Base-by-base conservation (phyloP, 2,329 filamentous ascomycete species). In the Arthrobotrys sinensis region DNA sequence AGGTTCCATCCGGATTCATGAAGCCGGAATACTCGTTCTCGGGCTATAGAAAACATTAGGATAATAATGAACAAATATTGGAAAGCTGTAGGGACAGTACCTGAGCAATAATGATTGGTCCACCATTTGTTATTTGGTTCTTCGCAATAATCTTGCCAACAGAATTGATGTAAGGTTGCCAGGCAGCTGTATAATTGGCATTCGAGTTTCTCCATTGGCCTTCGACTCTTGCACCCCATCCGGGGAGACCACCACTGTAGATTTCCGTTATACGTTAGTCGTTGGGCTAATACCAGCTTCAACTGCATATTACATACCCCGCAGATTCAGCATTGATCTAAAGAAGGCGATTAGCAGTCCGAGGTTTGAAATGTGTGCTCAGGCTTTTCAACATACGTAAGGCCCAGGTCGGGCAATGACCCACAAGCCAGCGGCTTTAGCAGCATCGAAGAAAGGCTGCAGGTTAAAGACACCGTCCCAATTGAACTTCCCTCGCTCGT, bases 41-140 rank as follows among this genome's bases (percentile, higher is more conserved):
- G 0, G 92, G 91, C 66, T 76, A 38, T 11, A 24, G 14, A 40
- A 28, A 60, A 60, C 6, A n/a, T 40, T 14, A 60, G 36, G 4
- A 57, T 12, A n/a, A 40, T 19, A 24, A 12, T 10, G 1, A 24
- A 24, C 19, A 12, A 38, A 21, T 6, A 7, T 57, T 21, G 4
- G 2, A 21, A 48, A 38, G 0, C n/a, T n/a, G 7, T 10, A 38
- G 21, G 16, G 46, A 12, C 21, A 34, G 10, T 76, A 76, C 72
- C 83, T 96, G 93, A 48, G 92, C 88, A 0, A 95, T 85, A 76
- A 96, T 93, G 6, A 96, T 87, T 0, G 92, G 92, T 0, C 93
- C 93, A 0, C 92, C 93, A 65, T 94, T 92, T 0, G 92, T 95
- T 81, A 96, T 94, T 81, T 96, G 92, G 0, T 89, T 90, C 68